Conservation (phyloP, 2,329 filamentous ascomycete genomes). For the Colletotrichum sp. region DNA sequence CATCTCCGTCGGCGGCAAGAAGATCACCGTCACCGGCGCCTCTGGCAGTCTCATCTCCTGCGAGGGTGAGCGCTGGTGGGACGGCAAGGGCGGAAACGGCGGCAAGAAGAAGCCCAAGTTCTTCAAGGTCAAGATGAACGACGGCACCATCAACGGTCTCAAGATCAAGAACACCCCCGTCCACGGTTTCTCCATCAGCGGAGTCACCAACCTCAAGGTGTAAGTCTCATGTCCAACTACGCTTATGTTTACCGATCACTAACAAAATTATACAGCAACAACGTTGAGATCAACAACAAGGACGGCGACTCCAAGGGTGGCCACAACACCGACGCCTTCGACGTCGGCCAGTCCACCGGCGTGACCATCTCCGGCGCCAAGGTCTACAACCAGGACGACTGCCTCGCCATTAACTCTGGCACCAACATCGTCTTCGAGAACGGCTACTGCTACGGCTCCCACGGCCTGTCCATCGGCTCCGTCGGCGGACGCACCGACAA, state of each 20-base stretch:
- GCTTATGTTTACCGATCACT: neutral
- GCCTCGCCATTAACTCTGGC: constrained; percentile 62
- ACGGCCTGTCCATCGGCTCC: constrained; percentile 47
- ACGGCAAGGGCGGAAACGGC: constrained; percentile 62
- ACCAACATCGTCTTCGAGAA: constrained; percentile 49
- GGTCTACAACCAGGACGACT: constrained; percentile 68
- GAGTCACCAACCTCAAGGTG: constrained; percentile 41
- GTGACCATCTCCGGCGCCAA: constrained; percentile 57
- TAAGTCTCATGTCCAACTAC: neutral
- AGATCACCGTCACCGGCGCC: constrained; percentile 58
- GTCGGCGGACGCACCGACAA: constrained; percentile 56
- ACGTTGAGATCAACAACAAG: constrained; percentile 43
- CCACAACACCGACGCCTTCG: constrained; percentile 65
- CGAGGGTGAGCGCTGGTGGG: constrained; percentile 65
- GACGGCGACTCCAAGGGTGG: constrained; percentile 39
- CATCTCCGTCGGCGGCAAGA: constrained; percentile 62
- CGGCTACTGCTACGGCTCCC: constrained; percentile 48
- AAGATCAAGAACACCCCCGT: constrained; percentile 47
- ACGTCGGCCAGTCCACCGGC: constrained; percentile 54
- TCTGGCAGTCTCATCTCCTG: constrained; percentile 59
- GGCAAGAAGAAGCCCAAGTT: constrained; percentile 69
- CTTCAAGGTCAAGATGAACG: constrained; percentile 52
- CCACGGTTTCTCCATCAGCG: constrained; percentile 45
- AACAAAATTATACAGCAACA: constrained; percentile 23
- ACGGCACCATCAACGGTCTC: constrained; percentile 40